These are phyloP conservation scores for Monosporascus sp. DNA, from an alignment of 2,329 filamentous ascomycete genomes.

Conservation along the genomic window DNA sequence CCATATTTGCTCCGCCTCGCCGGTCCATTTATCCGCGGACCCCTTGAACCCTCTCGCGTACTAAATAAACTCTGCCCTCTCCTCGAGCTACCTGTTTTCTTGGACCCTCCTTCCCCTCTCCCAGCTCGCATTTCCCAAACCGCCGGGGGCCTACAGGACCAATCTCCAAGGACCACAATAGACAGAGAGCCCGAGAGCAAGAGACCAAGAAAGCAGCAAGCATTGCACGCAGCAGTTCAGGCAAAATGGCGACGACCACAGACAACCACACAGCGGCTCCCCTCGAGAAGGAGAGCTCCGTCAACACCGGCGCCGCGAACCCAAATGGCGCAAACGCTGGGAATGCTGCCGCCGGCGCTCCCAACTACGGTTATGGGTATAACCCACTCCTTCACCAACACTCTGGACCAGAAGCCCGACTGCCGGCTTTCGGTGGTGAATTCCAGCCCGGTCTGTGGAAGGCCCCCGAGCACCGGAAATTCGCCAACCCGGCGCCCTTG, in stretches of 20 bases:
- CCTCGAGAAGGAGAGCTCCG: constrained; percentile 17
- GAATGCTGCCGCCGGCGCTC: constrained; percentile 15
- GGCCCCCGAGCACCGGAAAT: constrained; percentile 60
- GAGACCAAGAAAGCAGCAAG: not conserved
- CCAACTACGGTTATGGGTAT: constrained; percentile 30
- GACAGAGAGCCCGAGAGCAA: no score
- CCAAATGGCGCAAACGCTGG: not conserved
- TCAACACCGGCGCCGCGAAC: constrained; percentile 11
- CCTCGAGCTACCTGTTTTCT: not conserved
- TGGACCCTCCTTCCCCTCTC: not conserved
- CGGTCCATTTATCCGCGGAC: not conserved
- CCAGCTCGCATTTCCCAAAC: not conserved
- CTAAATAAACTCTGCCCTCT: not conserved
- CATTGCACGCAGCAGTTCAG: not conserved
- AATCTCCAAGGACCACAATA: not conserved
- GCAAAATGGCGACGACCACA: constrained; percentile 14
- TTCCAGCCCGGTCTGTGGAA: constrained; percentile 67
- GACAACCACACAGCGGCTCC: constrained; percentile 9
- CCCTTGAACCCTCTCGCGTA: not conserved
- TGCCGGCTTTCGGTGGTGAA: constrained; percentile 64
- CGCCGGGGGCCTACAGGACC: not conserved
- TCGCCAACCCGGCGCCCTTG: constrained; percentile 74
- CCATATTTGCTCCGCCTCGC: not conserved
- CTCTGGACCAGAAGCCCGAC: constrained; percentile 27
- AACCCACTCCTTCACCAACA: constrained; percentile 36